phyloP scores from a whole-genome alignment of 192 early-diverging fungal genomes.

The Coemansia umbellata region DNA sequence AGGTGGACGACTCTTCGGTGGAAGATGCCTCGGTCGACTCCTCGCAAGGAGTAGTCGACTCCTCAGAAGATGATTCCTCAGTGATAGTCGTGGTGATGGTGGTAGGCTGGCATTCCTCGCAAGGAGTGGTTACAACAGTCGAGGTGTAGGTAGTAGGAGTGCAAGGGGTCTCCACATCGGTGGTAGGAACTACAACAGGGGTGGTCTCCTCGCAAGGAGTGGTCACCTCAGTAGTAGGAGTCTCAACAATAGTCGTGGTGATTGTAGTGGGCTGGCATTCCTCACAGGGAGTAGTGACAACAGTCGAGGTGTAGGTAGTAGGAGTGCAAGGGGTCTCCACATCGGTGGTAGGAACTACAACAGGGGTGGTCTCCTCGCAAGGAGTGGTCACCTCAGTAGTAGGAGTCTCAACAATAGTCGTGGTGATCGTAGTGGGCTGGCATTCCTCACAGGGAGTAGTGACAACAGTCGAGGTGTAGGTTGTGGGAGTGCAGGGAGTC shows the following conservation, averaged over 20 bases:
- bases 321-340: conserved; percentile 17
- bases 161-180: background rate
- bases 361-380: conserved; percentile 4
- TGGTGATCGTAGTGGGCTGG: conserved; percentile 15
- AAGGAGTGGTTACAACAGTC: background rate
- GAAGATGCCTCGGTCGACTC: conserved; percentile 9
- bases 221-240: background rate
- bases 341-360: background rate
- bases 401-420: conserved; percentile 10
- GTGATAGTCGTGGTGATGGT: conserved; percentile 4
- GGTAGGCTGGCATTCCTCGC: conserved; percentile 18
- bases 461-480: conserved; percentile 15
- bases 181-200: conserved; percentile 7
- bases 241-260: conserved; percentile 10
- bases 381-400: conserved; percentile 11
- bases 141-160: conserved; percentile 6
- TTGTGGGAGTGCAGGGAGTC: conserved; percentile 22
- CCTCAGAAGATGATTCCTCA: conserved; percentile 8
- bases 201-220: conserved; percentile 8
- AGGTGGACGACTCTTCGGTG: background rate
- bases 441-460: conserved; percentile 22
- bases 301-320: conserved; percentile 19
- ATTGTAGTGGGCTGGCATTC: conserved; percentile 13
- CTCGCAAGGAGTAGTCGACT: no score
- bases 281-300: conserved; percentile 19